Base-by-base conservation (phyloP, 208 protist genomes). In the Crithidia sp. region DNA sequence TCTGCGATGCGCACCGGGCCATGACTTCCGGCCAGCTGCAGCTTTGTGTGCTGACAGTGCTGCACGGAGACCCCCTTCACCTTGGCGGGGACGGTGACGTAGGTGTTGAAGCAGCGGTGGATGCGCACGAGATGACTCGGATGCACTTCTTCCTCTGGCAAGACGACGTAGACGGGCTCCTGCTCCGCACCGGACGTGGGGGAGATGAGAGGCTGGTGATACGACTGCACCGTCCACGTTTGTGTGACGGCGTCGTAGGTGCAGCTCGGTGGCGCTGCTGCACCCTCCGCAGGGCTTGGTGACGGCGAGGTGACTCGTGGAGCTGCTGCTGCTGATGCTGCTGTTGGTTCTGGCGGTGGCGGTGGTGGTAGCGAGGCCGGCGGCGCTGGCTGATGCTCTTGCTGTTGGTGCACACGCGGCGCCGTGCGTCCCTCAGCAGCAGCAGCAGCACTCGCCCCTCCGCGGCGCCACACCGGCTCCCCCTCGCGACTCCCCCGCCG, bases 31-130 rank as follows among this genome's bases (percentile, higher is more conserved):
- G 66, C 63, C 19, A 83, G 43, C 64, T 83, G 69, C 44, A 81
- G 58, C 64, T 75, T 64, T 13, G 74, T 69, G 41, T 71, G 62
- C 43, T 53, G 56, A 49, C 72, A 86, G 37, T 79, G 67, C 65
- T 83, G 58, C 36, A 83, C 67, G 14, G 71, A 47, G 2, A 86
- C 60, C 0, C 69, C 69, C 60, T 74, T 77, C 40, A 86, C 58
- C 65, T 74, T 80, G n/a, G 36, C 54, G 0, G 71, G 74, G 3
- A 83, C 57, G 47, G 50, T 74, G 50, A 86, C 67, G 65, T 76
- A 74, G 13, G 67, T 60, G 39, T 68, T 60, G 39, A 74, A 70
- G 73, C 81, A 86, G 60, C 70, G 67, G 36, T 19, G n/a, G 41
- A 86, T 58, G n/a, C 66, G 50, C 16, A 83, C 61, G 6, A 71